Evolutionary conservation across 805 yeast species (phyloP), one percentile per base, ranked within the genome.

Genomic region (Starmerella apis): DNA sequence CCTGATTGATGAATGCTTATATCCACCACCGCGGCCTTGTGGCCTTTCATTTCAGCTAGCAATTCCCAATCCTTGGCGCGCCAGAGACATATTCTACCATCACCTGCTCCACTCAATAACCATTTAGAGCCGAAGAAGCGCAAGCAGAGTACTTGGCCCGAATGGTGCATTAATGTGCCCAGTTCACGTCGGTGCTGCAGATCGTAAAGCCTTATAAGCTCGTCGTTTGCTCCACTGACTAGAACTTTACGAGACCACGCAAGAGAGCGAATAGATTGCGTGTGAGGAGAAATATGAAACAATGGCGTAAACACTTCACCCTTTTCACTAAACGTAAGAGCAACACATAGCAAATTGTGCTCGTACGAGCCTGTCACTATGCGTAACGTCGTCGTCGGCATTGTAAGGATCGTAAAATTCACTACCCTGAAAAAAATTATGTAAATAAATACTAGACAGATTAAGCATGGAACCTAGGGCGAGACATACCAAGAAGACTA

Each of bases 41-140:
- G 97, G 11, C 96, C 97, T 65, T 87, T 87, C 65, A 92, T 71
- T 13, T 81, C 79, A 4, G 92, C 94, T 64, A 86, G 80, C 38
- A 79, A 74, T 63, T 92, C 97, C 98, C 98, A 92, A 68, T 92
- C 98, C 65, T 85, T 86, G 3, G 92, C 83, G 65, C 97, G 74
- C 98, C 98, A 92, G 37, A 92, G 76, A 47, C 86, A 77, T 43
- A 92, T 79, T 52, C 80, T 81, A 22, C 96, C 94, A 64, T 92
- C 97, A 39, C 84, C 95, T 2, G 88, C 83, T 0, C 92, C 95
- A 11, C 94, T 82, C 23, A 92, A 68, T 31, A 92, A 72, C 98
- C 98, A 92, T 62, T 81, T 86, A 7, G 59, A 59, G 3, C 63
- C 56, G 45, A 54, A 65, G 64, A 92, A 92, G 52, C 73, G 75